Evolutionary conservation across 2,329 filamentous ascomycete species (phyloP).

Genomic region (Mycosphaerella arachidis): DNA sequence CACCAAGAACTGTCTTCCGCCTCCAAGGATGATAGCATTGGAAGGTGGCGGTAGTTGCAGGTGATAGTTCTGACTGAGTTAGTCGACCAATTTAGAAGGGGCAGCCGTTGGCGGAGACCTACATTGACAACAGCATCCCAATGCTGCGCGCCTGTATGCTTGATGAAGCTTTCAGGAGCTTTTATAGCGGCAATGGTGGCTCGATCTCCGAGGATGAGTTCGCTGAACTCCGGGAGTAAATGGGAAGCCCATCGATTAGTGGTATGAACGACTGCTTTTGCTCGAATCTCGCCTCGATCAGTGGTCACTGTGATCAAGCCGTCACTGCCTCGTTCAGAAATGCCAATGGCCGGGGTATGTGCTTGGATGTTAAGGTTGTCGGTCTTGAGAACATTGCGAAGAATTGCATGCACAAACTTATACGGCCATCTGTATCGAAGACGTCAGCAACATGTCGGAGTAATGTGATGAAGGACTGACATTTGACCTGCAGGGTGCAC

Average conservation of each 20-base stretch:
- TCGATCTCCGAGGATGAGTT: conserved; percentile 19
- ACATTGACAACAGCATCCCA: conserved; percentile 30
- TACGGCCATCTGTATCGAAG: conserved; percentile 20
- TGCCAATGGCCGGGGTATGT: conserved; percentile 23
- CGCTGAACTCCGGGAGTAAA: conserved; percentile 19
- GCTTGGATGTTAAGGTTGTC: conserved; percentile 27
- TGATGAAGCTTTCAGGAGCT: conserved; percentile 30
- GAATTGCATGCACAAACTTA: conserved; percentile 25
- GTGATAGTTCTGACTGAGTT: conserved; percentile 27
- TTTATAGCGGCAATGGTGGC: conserved; percentile 29
- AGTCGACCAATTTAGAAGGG: not conserved
- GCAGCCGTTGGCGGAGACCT: not conserved
- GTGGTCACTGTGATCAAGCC: conserved; percentile 25
- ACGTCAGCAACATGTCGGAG: conserved; percentile 3
- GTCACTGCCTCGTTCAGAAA: conserved; percentile 24
- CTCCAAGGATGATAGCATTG: conserved; percentile 31
- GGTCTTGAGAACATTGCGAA: conserved; percentile 16
- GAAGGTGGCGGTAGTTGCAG: conserved; percentile 31
- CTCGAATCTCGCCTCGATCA: conserved; percentile 15
- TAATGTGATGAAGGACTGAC: conserved; percentile 9
- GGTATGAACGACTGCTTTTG: conserved; percentile 19
- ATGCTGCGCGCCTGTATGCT: conserved; percentile 32
- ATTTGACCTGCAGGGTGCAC: conserved; percentile 30
- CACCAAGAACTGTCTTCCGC: conserved; percentile 25
- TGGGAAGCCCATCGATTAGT: conserved; percentile 26